Conservation (phyloP, 176 grass and related monocot species). For the Elaeis guineensis region DNA sequence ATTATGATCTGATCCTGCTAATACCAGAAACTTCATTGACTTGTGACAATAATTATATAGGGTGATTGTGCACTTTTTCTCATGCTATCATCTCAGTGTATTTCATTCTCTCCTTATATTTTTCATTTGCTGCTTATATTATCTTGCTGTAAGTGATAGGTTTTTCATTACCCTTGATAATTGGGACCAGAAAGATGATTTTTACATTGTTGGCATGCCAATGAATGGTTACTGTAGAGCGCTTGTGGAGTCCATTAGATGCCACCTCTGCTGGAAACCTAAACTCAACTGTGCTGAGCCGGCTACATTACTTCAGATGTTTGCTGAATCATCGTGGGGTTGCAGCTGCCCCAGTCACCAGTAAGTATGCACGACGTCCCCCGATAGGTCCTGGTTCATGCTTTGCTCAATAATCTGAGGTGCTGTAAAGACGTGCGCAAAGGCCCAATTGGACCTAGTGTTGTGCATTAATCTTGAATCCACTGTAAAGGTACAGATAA, state of each 20-base stretch:
- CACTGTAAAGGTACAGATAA: too few species aligned
- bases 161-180: too few species aligned
- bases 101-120: neutral
- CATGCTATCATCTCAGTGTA: neutral
- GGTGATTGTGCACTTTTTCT: neutral
- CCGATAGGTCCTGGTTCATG: conserved; percentile 64
- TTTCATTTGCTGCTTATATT: neutral
- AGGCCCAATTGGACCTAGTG: too few species aligned
- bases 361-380: conserved; percentile 50
- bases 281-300: conserved; percentile 47
- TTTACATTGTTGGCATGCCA: too few species aligned
- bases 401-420: conserved; percentile 42
- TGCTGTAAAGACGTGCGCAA: too few species aligned
- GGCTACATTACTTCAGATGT: conserved; percentile 80
- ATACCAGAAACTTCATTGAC: neutral
- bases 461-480: too few species aligned
- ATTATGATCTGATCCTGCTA: too few species aligned
- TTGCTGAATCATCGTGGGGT: conserved; percentile 75
- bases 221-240: conserved; percentile 27
- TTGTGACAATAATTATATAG: too few species aligned
- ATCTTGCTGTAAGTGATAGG: too few species aligned
- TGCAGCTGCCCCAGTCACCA: conserved; percentile 71
- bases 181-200: too few species aligned
- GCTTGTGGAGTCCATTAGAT: conserved; percentile 75
- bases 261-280: conserved; percentile 52